These are phyloP conservation scores for Ceratocystis huliohia DNA, from an alignment of 2,329 filamentous ascomycete species.

Conservation along the genomic window DNA sequence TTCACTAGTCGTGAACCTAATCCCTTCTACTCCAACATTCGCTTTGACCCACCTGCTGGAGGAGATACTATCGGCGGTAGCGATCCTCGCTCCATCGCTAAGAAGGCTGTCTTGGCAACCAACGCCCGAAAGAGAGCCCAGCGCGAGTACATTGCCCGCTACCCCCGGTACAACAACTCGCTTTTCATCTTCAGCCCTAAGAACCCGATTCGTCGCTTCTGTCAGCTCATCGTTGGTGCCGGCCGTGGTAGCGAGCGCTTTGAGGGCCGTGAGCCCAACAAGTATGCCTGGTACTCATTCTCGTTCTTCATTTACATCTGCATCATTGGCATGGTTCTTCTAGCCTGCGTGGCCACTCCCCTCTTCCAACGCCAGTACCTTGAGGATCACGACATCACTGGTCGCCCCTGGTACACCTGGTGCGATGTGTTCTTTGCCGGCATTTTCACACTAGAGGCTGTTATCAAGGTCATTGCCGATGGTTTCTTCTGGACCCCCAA, in stretches of 20 bases:
- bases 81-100: conserved; percentile 77
- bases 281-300: conserved; percentile 81
- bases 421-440: conserved; percentile 80
- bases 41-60: conserved; percentile 60
- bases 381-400: conserved; percentile 34
- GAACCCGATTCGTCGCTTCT: conserved; percentile 67
- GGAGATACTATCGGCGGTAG: conserved; percentile 35
- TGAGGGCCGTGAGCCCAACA: conserved; percentile 80
- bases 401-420: conserved; percentile 70
- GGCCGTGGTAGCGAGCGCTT: conserved; percentile 76
- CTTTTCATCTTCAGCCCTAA: conserved; percentile 72
- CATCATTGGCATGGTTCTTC: conserved; percentile 93
- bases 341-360: conserved; percentile 88
- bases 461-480: conserved; percentile 89
- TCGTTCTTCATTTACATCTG: conserved; percentile 87
- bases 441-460: conserved; percentile 72
- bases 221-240: conserved; percentile 81
- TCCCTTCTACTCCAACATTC: conserved; percentile 73
- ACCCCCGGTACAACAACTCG: conserved; percentile 87
- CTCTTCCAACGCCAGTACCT: conserved; percentile 88
- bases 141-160: conserved; percentile 72
- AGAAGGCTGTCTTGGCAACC: conserved; percentile 73
- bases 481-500: conserved; percentile 95
- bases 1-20: conserved; percentile 66
- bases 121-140: conserved; percentile 77